Evolutionary conservation across 176 grass and related monocot genomes (phyloP), one percentile per base, ranked within the genome.

Genomic region (Lolium rigidum): DNA sequence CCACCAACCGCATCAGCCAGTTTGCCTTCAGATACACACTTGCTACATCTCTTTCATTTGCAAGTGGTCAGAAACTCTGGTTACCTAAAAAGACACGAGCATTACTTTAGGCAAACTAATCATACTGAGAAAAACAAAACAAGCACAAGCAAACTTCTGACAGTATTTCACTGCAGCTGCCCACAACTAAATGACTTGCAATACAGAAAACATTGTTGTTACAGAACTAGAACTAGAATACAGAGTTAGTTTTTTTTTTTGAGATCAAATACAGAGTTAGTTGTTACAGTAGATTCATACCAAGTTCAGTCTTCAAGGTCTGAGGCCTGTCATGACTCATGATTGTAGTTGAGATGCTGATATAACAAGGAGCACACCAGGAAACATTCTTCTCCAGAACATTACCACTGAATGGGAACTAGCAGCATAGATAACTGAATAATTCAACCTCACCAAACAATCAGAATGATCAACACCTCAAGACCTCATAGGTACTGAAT

Each of bases 1-100:
- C 51, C 80, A 84, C 85, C 75, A 87, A 83, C 80, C 25, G 25
- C 80, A 87, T 43, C 81, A 59, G 74, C 37, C 51, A 50, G 7
- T 20, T 62, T 84, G 51, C 54, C 76, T 81, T 88, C 77, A 46
- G 70, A 76, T 22, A 70, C 31, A 80, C 77, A 77, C 60, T 77
- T 70, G 21, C 13, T 44, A 44, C 31, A 84, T 54, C 65, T 63
- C 43, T 85, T 80, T 76, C 24, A 21, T 28, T 57, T 20, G 41
- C 22, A 86, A 82, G 62, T 80, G 44, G 22, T 57, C 76, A 59
- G 49, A 66, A 69, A 35, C 16, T 44, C 70, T 65, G 59, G 41
- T 67, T 5, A 57, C 41, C 69, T 81, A 28, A 37, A 76, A 78
- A 14, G 51, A 35, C 7, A 22, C 4, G n/a, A 16, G 14, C 70